Conservation (phyloP, 2,329 filamentous ascomycete genomes). For the Harringtonia aguacate region DNA sequence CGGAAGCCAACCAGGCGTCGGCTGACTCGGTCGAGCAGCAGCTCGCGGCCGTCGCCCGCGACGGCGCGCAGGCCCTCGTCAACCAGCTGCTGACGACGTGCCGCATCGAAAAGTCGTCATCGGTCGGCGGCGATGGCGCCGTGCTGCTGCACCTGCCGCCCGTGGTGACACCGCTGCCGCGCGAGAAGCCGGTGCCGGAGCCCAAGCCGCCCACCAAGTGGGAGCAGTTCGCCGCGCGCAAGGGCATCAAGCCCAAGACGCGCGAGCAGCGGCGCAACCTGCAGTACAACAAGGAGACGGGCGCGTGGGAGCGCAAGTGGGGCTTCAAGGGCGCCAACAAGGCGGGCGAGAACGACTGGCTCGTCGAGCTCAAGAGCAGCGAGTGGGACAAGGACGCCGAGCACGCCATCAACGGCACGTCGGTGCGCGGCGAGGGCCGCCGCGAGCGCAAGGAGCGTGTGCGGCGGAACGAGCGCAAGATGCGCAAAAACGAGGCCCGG, state of each 20-base stretch:
- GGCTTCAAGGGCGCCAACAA: conserved; percentile 89
- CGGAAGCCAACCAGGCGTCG: too few species aligned
- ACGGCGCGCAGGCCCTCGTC: conserved; percentile 83
- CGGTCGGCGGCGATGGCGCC: conserved; percentile 43
- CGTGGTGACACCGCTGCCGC: conserved; percentile 60
- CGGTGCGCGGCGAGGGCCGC: conserved; percentile 50
- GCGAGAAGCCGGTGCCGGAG: conserved; percentile 83
- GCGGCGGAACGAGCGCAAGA: conserved; percentile 58
- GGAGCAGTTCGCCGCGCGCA: conserved; percentile 93
- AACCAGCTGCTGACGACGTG: conserved; percentile 91
- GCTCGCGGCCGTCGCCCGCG: conserved; percentile 66
- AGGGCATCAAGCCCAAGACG: conserved; percentile 87
- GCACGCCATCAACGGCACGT: conserved; percentile 47
- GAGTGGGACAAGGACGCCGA: conserved; percentile 62
- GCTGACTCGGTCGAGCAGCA: conserved; percentile 19
- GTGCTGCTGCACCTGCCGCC: conserved; percentile 68
- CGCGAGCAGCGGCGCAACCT: conserved; percentile 64
- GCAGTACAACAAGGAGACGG: conserved; percentile 71
- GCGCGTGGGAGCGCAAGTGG: conserved; percentile 91
- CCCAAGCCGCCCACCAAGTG: conserved; percentile 82
- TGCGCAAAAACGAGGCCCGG: conserved; percentile 54
- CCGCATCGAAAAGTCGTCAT: conserved; percentile 57
- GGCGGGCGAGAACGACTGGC: conserved; percentile 71
- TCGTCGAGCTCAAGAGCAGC: conserved; percentile 61
- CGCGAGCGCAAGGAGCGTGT: conserved; percentile 57